phyloP scores from a whole-genome alignment of 768 basidiomycete species.

The Arthromyces matolae region DNA sequence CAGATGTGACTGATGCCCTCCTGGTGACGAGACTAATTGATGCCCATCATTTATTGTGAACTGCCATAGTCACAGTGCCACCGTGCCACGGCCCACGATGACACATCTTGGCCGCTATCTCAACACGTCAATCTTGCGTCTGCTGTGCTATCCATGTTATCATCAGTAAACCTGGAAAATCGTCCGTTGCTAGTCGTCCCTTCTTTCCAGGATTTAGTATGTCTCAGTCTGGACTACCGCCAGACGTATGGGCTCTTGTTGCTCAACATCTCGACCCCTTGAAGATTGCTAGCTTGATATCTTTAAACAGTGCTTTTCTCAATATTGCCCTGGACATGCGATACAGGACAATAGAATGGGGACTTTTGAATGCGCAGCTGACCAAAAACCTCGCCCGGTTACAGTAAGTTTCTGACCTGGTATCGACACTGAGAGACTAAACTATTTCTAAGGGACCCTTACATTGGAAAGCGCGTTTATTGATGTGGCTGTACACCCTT shows the following conservation, averaged over 20 bases:
- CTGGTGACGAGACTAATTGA: too few species aligned
- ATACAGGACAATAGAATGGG: conserved; percentile 32
- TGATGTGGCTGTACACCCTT: too few species aligned
- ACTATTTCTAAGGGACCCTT: conserved; percentile 23
- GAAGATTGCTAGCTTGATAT: conserved; percentile 19
- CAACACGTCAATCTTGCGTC: too few species aligned
- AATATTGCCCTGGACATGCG: conserved; percentile 25
- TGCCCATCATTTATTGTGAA: too few species aligned
- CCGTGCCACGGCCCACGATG: too few species aligned
- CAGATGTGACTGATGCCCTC: too few species aligned
- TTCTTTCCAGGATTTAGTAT: too few species aligned
- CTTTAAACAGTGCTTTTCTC: conserved; percentile 32
- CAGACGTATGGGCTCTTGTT: conserved; percentile 33
- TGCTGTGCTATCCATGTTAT: too few species aligned
- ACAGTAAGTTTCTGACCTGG: conserved; percentile 22
- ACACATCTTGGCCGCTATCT: too few species aligned
- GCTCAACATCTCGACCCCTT: conserved; percentile 16
- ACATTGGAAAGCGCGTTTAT: conserved; percentile 31
- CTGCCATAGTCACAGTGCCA: too few species aligned
- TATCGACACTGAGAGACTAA: not conserved
- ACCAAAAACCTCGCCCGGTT: conserved; percentile 24
- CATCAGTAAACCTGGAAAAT: not conserved
- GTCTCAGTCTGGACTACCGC: conserved; percentile 23
- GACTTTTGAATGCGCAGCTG: conserved; percentile 26
- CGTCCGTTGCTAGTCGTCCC: too few species aligned